Evolutionary conservation across 345 rosid genomes (phyloP).

Genomic region (Viola odorata): DNA sequence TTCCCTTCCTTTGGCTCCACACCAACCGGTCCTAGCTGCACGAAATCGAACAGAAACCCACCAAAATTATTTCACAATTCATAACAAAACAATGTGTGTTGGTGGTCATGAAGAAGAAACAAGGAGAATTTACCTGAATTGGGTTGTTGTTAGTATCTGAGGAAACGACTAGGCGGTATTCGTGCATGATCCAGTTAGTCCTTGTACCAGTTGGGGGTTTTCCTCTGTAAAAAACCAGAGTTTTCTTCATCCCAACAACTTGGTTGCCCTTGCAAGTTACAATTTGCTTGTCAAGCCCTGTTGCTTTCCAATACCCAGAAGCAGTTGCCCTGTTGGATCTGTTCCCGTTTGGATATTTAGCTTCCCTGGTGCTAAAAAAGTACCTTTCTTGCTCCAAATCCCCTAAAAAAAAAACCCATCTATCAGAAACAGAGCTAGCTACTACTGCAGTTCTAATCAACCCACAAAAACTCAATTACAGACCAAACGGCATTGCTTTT

Average conservation of each 20-base stretch:
- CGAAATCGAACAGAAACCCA: constrained; percentile 1
- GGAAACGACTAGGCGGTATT: constrained; percentile 62
- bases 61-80: neutral
- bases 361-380: constrained; percentile 85
- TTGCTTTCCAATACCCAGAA: constrained; percentile 96
- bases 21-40: constrained; percentile 33
- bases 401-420: constrained; percentile 38
- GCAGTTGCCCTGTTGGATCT: constrained; percentile 77
- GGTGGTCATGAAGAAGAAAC: neutral
- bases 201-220: constrained; percentile 78
- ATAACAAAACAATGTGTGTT: constrained; percentile 2
- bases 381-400: constrained; percentile 87
- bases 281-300: constrained; percentile 81
- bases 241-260: constrained; percentile 86
- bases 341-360: constrained; percentile 91
- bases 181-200: constrained; percentile 99
- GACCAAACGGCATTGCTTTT: constrained; percentile 10
- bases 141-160: constrained; percentile 1
- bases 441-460: no score
- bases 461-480: neutral
- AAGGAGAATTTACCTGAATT: neutral
- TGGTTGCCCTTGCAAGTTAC: constrained; percentile 51
- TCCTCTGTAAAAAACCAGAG: constrained; percentile 93
- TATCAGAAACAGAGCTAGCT: constrained; percentile 1
- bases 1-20: constrained; percentile 37